Conservation (phyloP, 441 rosid genomes). For the Erodium texanum region DNA sequence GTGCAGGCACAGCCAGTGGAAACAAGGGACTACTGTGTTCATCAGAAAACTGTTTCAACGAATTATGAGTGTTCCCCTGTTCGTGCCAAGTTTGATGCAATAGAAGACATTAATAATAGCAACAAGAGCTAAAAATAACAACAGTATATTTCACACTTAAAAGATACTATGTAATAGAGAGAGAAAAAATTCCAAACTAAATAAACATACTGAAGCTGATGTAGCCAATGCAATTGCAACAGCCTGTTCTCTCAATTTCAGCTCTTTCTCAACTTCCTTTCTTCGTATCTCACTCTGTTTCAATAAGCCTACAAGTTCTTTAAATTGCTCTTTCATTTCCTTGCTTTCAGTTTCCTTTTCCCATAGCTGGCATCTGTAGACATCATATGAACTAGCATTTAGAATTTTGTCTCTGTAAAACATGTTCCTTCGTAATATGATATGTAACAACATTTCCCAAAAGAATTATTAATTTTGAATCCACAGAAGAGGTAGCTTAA, state of each 20-base stretch:
- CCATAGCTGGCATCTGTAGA: constrained; percentile 77
- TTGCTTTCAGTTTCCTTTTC: constrained; percentile 77
- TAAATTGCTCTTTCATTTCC: constrained; percentile 90
- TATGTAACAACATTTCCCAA: not conserved
- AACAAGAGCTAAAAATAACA: constrained; percentile 6
- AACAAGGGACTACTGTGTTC: constrained; percentile 51
- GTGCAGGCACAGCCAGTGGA: constrained; percentile 74
- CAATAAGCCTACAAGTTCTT: constrained; percentile 71
- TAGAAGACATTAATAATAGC: not conserved
- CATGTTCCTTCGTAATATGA: not conserved
- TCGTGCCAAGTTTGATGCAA: constrained; percentile 21
- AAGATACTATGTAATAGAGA: constrained; percentile 10
- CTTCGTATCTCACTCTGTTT: constrained; percentile 68
- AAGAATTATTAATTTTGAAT: not conserved
- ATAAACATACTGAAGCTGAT: constrained; percentile 40
- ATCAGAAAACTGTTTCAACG: constrained; percentile 53
- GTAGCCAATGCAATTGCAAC: constrained; percentile 55
- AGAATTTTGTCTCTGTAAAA: constrained; percentile 11
- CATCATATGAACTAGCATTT: constrained; percentile 8
- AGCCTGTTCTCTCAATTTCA: constrained; percentile 72
- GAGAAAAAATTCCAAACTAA: constrained; percentile 4
- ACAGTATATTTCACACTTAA: too few relatives aligned
- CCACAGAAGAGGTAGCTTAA: not conserved
- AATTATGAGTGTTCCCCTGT: constrained; percentile 54
- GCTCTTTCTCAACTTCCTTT: constrained; percentile 80